phyloP scores from a whole-genome alignment of 768 basidiomycete genomes.

The Tylopilus rubrobrunneus region DNA sequence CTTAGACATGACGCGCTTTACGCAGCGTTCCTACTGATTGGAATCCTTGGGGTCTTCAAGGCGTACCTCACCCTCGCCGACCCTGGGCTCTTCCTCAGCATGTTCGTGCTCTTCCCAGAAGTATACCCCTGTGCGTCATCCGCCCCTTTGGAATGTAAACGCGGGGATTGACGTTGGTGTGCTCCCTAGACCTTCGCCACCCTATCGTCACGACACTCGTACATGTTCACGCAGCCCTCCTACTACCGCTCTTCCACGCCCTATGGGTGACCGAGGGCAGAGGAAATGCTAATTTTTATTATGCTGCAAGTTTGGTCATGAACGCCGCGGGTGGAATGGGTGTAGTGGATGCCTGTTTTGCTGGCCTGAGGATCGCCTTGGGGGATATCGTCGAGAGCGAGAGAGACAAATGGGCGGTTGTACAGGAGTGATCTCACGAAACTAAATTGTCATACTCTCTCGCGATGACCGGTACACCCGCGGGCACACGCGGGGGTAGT shows the following conservation, averaged over 20 bases:
- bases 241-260: constrained; percentile 88
- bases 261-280: constrained; percentile 90
- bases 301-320: constrained; percentile 92
- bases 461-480: not conserved
- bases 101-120: constrained; percentile 82
- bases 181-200: constrained; percentile 66
- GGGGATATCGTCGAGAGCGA: constrained; percentile 46
- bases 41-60: constrained; percentile 82
- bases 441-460: not conserved
- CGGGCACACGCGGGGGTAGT: not conserved
- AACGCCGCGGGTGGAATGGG: constrained; percentile 85
- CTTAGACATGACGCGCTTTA: constrained; percentile 80
- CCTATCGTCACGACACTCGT: constrained; percentile 81
- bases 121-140: constrained; percentile 67
- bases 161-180: not conserved
- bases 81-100: constrained; percentile 78
- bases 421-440: constrained; percentile 21
- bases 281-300: constrained; percentile 98
- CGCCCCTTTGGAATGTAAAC: not conserved
- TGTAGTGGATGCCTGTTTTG: constrained; percentile 76
- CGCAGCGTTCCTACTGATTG: constrained; percentile 70
- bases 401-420: constrained; percentile 26
- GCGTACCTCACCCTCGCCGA: constrained; percentile 90
- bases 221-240: constrained; percentile 77
- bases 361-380: constrained; percentile 74